Evolutionary conservation across 495 filamentous ascomycete genomes (phyloP).

Genomic region (Jackrogersella multiformis): DNA sequence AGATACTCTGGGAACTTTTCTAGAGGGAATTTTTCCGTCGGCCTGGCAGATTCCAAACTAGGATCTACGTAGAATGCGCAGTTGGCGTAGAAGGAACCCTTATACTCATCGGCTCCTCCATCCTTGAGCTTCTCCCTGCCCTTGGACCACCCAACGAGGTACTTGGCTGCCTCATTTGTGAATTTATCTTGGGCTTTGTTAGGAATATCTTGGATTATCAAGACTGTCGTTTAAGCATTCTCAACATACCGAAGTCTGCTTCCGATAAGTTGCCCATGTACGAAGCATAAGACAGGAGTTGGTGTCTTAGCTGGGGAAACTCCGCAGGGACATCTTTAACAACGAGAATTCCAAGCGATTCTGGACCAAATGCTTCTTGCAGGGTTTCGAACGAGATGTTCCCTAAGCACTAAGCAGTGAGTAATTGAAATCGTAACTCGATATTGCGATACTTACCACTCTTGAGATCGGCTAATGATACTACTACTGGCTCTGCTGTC

Average conservation of each 20-base stretch:
- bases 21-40: slow-evolving; percentile 64
- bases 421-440: background rate
- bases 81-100: slow-evolving; percentile 97
- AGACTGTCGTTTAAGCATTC: background rate
- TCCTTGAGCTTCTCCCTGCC: slow-evolving; percentile 94
- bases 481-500: slow-evolving; percentile 57
- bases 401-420: slow-evolving; percentile 57
- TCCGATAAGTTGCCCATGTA: slow-evolving; percentile 85
- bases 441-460: slow-evolving; percentile 49
- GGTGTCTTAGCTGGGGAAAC: slow-evolving; percentile 73
- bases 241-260: slow-evolving; percentile 71
- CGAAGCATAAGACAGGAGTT: slow-evolving; percentile 85
- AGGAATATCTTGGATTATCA: slow-evolving; percentile 6
- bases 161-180: slow-evolving; percentile 70
- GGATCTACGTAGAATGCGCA: slow-evolving; percentile 89
- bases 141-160: slow-evolving; percentile 77
- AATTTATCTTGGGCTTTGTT: slow-evolving; percentile 59
- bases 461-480: slow-evolving; percentile 62
- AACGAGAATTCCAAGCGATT: slow-evolving; percentile 90
- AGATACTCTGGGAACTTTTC: slow-evolving; percentile 68
- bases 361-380: slow-evolving; percentile 87
- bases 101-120: slow-evolving; percentile 88
- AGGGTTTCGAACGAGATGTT: slow-evolving; percentile 77
- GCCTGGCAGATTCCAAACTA: slow-evolving; percentile 64
- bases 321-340: slow-evolving; percentile 81